A percentile compares a stretch with the other conserved stretches of the same genome.
These are phyloP conservation scores for Trypanosomatidae sp. DNA, from an alignment of 208 protist species.

Conservation along the genomic window DNA sequence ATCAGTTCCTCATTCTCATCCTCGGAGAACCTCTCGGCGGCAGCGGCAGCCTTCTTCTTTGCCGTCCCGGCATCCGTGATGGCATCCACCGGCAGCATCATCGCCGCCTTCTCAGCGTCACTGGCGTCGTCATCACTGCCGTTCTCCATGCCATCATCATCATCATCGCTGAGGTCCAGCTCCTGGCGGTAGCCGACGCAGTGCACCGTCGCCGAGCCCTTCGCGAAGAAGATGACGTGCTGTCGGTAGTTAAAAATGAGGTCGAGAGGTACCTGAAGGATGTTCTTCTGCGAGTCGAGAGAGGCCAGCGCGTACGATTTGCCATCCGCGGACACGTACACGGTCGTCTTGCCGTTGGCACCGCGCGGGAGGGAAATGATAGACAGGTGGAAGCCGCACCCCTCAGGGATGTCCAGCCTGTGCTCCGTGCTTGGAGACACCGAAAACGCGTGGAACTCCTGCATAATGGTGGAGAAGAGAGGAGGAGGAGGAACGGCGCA, in stretches of 20 bases:
- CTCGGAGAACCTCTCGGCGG: neutral
- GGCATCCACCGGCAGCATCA: slow-evolving; percentile 30
- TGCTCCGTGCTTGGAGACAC: slow-evolving; percentile 71
- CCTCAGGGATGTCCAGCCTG: slow-evolving; percentile 45
- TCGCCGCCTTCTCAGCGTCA: slow-evolving; percentile 5
- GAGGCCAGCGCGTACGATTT: slow-evolving; percentile 78
- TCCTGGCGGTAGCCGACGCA: slow-evolving; percentile 81
- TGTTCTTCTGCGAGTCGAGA: slow-evolving; percentile 52
- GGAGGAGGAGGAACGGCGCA: neutral
- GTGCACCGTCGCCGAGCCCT: slow-evolving; percentile 71
- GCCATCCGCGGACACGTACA: slow-evolving; percentile 82
- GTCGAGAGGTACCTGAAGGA: slow-evolving; percentile 70
- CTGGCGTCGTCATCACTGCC: slow-evolving; percentile 26
- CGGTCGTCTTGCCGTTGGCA: slow-evolving; percentile 59
- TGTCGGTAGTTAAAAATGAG: slow-evolving; percentile 85
- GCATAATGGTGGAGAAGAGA: slow-evolving; percentile 29
- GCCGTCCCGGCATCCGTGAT: slow-evolving; percentile 15
- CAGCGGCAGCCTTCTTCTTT: neutral
- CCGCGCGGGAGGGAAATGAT: slow-evolving; percentile 67
- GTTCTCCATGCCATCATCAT: slow-evolving; percentile 20
- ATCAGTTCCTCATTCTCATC: neutral
- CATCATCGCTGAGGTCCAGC: slow-evolving; percentile 55
- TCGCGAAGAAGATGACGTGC: slow-evolving; percentile 74
- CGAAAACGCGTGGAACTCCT: slow-evolving; percentile 84
- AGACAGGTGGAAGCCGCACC: slow-evolving; percentile 75